Conservation (phyloP, 225 moss, liverwort and hornwort species). For the Rhytidiadelphus loreus region DNA sequence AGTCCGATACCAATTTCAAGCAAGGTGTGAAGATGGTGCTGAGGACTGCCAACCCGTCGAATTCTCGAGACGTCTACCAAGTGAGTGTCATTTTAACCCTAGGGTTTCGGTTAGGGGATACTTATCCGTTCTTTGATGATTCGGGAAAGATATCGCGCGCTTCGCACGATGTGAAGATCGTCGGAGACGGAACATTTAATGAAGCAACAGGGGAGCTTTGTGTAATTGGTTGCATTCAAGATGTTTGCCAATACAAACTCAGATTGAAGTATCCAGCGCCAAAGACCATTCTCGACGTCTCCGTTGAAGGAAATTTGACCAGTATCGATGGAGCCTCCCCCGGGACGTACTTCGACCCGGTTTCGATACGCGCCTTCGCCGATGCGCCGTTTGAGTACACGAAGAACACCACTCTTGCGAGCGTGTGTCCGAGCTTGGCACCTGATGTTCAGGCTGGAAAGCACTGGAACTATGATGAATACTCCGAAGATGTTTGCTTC, state of each 20-base stretch:
- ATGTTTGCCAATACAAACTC: conserved; percentile 5
- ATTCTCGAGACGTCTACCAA: neutral
- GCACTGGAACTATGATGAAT: neutral
- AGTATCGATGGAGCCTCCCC: neutral
- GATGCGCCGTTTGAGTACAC: conserved; percentile 1
- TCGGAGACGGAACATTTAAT: conserved; percentile 1
- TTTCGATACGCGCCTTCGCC: neutral
- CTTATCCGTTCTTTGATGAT: neutral
- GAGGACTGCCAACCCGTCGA: neutral
- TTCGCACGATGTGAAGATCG: neutral
- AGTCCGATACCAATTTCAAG: neutral
- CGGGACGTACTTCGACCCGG: neutral
- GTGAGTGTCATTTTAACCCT: neutral
- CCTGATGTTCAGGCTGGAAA: neutral
- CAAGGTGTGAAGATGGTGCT: neutral
- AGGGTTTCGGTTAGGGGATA: neutral
- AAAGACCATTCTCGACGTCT: neutral
- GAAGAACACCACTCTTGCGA: neutral
- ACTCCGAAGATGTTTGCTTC: neutral
- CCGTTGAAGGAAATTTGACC: neutral
- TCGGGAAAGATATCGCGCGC: neutral
- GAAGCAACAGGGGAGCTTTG: conserved; percentile 10
- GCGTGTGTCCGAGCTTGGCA: neutral
- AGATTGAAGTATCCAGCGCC: conserved; percentile 11
- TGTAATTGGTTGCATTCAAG: conserved; percentile 1